phyloP scores from a whole-genome alignment of 768 basidiomycete species.

The Baorangia bicolor region DNA sequence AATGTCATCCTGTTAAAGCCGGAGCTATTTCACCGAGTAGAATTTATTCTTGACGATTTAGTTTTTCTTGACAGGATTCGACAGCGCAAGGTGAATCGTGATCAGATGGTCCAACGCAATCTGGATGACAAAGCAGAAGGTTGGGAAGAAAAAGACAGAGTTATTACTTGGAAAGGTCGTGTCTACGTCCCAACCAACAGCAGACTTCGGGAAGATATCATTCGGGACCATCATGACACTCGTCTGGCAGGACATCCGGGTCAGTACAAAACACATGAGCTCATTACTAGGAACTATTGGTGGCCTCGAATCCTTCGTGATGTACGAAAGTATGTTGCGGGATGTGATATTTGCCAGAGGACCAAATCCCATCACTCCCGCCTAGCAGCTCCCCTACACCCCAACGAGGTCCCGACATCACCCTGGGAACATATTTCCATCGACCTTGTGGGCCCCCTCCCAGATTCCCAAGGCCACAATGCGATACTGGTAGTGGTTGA shows the following conservation, averaged over 20 bases:
- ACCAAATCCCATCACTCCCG: constrained; percentile 21
- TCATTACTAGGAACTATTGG: constrained; percentile 26
- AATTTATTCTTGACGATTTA: background rate
- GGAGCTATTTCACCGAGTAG: background rate
- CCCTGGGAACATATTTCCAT: constrained; percentile 8
- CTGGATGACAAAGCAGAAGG: background rate
- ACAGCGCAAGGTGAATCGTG: background rate
- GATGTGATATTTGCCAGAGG: constrained; percentile 28
- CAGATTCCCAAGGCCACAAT: constrained; percentile 7
- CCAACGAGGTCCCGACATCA: background rate
- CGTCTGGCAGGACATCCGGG: constrained; percentile 29
- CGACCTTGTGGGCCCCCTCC: constrained; percentile 12
- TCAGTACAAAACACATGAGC: constrained; percentile 20
- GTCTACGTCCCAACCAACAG: constrained; percentile 25
- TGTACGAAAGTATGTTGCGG: constrained; percentile 23
- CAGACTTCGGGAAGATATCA: constrained; percentile 12
- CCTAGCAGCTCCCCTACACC: constrained; percentile 10
- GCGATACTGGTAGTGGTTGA: constrained; percentile 14
- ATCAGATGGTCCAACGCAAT: background rate
- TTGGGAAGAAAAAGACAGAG: background rate
- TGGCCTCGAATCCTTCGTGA: constrained; percentile 26
- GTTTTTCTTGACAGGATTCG: background rate
- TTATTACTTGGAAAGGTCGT: constrained; percentile 1
- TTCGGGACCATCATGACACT: constrained; percentile 26
- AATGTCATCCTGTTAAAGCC: constrained; percentile 15